Base-by-base conservation (phyloP, 805 yeast genomes). In the Blastobotrys mokoenaii region DNA sequence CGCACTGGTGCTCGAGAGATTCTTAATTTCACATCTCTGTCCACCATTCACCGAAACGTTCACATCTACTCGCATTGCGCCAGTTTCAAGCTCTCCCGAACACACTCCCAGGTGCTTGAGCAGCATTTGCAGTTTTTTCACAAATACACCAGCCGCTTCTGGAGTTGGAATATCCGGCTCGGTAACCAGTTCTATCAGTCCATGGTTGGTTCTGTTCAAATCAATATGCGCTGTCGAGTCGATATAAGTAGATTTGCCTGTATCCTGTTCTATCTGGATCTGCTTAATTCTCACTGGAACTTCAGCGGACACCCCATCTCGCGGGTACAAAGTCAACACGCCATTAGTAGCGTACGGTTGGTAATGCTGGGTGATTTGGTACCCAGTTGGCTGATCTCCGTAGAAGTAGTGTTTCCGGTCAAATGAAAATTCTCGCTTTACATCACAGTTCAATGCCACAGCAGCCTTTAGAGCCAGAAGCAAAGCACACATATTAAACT, bases 321-420 rank as follows among this genome's bases (percentile, higher is more conserved):
- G 64, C 18, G 65, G 62, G 9, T 56, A 59, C 35, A 90, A 60
- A 17, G 59, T 59, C 27, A 90, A 40, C 16, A 44, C 51, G 0
- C 98, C 98, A 41, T 76, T 71, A 29, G 62, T 67, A 1, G 96
- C 93, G 40, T 85, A 68, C 1, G 97, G 97, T 31, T 72, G 72
- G 60, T 75, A 86, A 58, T 79, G 84, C 64, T 93, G 98, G 0
- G 98, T 93, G 41, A 93, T 83, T 61, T 93, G 98, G 64, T 88
- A 93, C 1, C 98, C 98, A 44, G 84, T 65, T 0, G 98, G 98
- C 61, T 93, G 97, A 62, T 93, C 98, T 1, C 89, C 90, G 62
- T 93, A 93, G 63, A 93, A 88, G 62, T 93, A 93, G 61, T 93
- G 98, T 63, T 93, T 93, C 53, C 98, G 70, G 59, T 93, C 98